These are phyloP conservation scores for Datura wrightii DNA, from an alignment of 257 asterid genomes.

Conservation along the genomic window DNA sequence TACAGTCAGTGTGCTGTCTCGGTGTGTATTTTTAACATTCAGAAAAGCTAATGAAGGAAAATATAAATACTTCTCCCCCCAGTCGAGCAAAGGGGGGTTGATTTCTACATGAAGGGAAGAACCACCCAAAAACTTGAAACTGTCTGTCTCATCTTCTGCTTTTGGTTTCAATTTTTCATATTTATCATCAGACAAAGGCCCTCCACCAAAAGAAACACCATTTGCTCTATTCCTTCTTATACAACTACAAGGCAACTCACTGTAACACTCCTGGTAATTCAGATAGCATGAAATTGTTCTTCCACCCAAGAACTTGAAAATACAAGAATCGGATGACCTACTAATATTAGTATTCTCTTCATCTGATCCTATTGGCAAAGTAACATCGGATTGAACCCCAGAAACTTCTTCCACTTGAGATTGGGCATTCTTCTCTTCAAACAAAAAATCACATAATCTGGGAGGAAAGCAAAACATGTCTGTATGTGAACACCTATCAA, in stretches of 20 bases:
- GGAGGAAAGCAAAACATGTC: constrained; percentile 73
- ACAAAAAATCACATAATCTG: constrained; percentile 53
- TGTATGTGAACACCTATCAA: constrained; percentile 53
- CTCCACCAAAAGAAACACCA: constrained; percentile 48
- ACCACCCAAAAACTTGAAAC: constrained; percentile 43
- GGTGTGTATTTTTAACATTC: constrained; percentile 62
- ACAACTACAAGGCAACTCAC: constrained; percentile 35
- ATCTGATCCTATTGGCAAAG: constrained; percentile 39
- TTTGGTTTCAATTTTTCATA: constrained; percentile 37
- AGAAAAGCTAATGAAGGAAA: constrained; percentile 64
- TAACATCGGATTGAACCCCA: constrained; percentile 38
- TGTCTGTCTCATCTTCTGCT: constrained; percentile 38
- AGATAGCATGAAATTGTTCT: constrained; percentile 60
- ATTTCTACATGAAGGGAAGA: constrained; percentile 62
- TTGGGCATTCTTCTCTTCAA: constrained; percentile 37
- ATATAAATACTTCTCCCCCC: constrained; percentile 70
- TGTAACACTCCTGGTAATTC: constrained; percentile 45
- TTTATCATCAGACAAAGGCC: constrained; percentile 42
- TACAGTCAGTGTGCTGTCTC: constrained; percentile 50
- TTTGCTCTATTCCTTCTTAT: constrained; percentile 30
- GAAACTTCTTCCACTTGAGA: constrained; percentile 41
- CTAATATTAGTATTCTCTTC: constrained; percentile 46
- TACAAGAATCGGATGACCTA: constrained; percentile 49
- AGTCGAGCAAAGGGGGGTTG: constrained; percentile 64
- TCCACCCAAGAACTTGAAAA: constrained; percentile 56